These are phyloP conservation scores for Camillea tinctor DNA, from an alignment of 2,329 filamentous ascomycete species.

Conservation along the genomic window DNA sequence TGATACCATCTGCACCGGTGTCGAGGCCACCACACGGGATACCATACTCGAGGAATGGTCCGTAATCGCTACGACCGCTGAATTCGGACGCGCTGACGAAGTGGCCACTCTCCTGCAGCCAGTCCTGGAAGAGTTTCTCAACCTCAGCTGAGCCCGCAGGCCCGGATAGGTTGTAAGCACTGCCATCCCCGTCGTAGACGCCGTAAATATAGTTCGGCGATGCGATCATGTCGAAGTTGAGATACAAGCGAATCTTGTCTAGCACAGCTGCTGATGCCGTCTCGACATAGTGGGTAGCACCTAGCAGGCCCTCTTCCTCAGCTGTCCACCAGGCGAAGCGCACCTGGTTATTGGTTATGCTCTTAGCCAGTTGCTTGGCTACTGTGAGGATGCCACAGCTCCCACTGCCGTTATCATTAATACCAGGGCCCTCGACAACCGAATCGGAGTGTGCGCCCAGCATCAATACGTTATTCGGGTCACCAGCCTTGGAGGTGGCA, in stretches of 20 bases:
- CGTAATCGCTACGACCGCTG: conserved; percentile 60
- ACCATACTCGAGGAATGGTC: conserved; percentile 53
- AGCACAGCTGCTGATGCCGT: conserved; percentile 43
- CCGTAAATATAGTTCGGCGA: conserved; percentile 55
- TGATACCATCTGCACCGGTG: conserved; percentile 58
- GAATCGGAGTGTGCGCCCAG: conserved; percentile 62
- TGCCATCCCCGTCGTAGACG: conserved; percentile 54
- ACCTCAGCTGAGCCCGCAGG: conserved; percentile 56
- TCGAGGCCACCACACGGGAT: conserved; percentile 59
- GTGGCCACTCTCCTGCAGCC: conserved; percentile 42
- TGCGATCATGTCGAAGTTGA: conserved; percentile 61
- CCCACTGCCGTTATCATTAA: conserved; percentile 66
- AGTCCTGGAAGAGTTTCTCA: conserved; percentile 51
- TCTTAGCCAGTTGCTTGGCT: conserved; percentile 58
- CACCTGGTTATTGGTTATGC: conserved; percentile 56
- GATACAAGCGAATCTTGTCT: conserved; percentile 56
- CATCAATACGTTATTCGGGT: conserved; percentile 57
- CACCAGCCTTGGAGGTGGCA: conserved; percentile 57
- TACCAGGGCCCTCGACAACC: conserved; percentile 59
- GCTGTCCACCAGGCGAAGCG: conserved; percentile 65
- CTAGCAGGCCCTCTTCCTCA: conserved; percentile 63
- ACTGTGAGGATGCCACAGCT: conserved; percentile 58
- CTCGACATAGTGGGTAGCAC: conserved; percentile 56
- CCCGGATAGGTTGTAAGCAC: conserved; percentile 51
- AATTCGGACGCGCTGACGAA: conserved; percentile 62